phyloP scores from a whole-genome alignment of 768 basidiomycete species.

The Rhodotorula toruloides region DNA sequence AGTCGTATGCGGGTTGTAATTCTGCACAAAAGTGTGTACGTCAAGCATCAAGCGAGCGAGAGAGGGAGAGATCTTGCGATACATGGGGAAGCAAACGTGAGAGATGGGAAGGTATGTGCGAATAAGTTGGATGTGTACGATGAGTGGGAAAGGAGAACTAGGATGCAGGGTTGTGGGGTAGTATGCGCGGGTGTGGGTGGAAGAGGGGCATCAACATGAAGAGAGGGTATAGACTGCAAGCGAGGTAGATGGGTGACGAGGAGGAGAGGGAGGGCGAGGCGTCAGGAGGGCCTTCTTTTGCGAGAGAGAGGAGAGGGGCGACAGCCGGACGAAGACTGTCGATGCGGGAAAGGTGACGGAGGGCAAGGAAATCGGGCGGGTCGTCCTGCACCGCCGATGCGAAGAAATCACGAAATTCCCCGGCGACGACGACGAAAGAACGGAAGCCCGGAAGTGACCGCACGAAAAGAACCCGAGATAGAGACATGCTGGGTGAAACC shows the following conservation, averaged over 20 bases:
- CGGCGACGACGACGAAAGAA: neutral
- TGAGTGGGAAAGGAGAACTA: neutral
- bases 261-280: too few species aligned
- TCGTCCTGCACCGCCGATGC: constrained; percentile 4
- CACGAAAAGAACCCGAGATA: neutral
- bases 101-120: neutral
- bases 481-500: neutral
- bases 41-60: too few species aligned
- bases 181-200: neutral
- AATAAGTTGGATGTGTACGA: too few species aligned
- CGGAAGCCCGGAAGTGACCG: too few species aligned
- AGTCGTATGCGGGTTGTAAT: too few species aligned
- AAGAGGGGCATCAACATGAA: neutral
- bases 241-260: too few species aligned
- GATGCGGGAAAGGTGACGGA: neutral
- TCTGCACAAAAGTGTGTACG: too few species aligned
- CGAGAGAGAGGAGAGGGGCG: neutral
- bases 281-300: neutral
- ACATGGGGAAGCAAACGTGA: neutral
- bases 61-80: neutral
- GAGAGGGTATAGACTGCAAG: neutral
- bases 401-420: too few species aligned
- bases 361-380: neutral
- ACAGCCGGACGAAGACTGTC: neutral
- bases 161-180: neutral